phyloP scores from a whole-genome alignment of 2,329 filamentous ascomycete species.

The Xylaria sp. region DNA sequence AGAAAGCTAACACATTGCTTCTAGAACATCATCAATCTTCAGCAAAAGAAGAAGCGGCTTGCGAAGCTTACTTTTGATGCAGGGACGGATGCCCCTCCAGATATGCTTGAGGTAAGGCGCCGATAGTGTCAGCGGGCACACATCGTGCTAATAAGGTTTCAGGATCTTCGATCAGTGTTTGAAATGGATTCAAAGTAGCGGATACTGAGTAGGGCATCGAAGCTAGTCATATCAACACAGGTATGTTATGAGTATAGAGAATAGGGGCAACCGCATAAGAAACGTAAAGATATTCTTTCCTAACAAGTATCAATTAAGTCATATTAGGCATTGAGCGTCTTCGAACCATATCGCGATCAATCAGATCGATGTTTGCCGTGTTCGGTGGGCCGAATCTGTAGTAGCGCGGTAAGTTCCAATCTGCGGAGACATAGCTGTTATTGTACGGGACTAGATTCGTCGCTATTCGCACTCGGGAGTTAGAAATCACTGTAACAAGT shows the following conservation, averaged over 20 bases:
- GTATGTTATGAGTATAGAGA: not conserved
- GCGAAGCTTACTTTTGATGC: not conserved
- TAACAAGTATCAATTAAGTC: too few relatives aligned
- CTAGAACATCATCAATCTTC: slow-evolving; percentile 3
- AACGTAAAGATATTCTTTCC: too few relatives aligned
- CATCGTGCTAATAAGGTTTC: not conserved
- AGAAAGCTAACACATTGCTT: not conserved
- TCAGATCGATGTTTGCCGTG: not conserved
- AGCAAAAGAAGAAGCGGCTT: slow-evolving; percentile 2
- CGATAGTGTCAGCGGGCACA: not conserved
- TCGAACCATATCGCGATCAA: too few relatives aligned
- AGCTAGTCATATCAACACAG: not conserved
- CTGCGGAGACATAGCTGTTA: not conserved
- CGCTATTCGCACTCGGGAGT: not conserved
- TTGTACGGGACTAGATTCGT: not conserved
- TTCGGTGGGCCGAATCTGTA: not conserved
- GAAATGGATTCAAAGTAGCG: not conserved
- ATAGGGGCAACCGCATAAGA: not conserved
- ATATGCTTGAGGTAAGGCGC: not conserved
- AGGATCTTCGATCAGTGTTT: not conserved
- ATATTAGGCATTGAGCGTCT: too few relatives aligned
- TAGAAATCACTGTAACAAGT: not conserved
- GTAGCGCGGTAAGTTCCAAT: not conserved
- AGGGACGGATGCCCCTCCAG: not conserved
- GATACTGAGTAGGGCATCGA: not conserved